Conservation (phyloP, 2,329 filamentous ascomycete genomes). For the Botrytis galanthina region DNA sequence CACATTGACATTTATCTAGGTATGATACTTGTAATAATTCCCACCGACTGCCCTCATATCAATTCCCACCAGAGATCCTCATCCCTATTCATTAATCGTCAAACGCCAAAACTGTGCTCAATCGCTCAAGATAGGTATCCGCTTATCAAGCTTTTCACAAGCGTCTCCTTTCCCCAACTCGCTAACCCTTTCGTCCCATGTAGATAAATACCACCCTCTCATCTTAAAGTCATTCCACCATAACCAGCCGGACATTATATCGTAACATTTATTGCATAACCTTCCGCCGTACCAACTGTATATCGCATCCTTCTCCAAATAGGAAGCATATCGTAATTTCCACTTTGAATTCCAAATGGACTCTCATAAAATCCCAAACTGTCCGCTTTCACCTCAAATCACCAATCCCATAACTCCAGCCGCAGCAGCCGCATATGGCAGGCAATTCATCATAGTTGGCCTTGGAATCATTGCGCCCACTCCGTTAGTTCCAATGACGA, state of each 20-base stretch:
- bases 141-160: background rate
- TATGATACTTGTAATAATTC: background rate
- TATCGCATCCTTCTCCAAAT: background rate
- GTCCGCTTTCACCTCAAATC: background rate
- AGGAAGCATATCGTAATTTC: background rate
- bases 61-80: background rate
- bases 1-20: background rate
- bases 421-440: constrained; percentile 16
- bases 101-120: constrained; percentile 8
- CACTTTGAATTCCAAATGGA: background rate
- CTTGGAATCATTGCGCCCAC: constrained; percentile 10
- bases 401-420: constrained; percentile 13
- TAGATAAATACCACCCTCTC: background rate
- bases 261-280: background rate
- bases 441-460: constrained; percentile 15
- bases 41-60: background rate
- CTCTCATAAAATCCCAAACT: background rate
- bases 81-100: constrained; percentile 5
- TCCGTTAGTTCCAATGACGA: constrained; percentile 15
- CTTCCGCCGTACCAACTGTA: background rate
- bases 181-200: constrained; percentile 1
- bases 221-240: background rate
- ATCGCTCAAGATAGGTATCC: background rate
- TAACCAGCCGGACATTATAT: background rate
- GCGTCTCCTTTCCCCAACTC: background rate